Conservation (phyloP, 176 grass and related monocot genomes). For the Echinochloa phyllopogon region DNA sequence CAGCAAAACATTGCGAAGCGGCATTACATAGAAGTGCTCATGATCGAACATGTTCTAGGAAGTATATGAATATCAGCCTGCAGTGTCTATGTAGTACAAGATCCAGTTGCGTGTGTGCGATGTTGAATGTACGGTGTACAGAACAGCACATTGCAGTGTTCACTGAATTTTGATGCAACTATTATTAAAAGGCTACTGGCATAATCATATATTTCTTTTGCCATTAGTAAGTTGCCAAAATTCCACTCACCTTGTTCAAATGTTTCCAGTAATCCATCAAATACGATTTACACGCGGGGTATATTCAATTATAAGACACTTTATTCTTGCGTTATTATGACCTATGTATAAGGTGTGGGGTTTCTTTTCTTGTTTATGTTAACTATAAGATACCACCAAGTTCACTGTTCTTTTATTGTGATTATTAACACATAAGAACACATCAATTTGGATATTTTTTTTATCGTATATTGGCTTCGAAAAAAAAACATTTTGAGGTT, state of each 20-base stretch:
- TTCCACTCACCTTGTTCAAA: not conserved
- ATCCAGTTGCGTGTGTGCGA: not conserved
- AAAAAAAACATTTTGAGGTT: not conserved
- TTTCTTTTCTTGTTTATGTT: not conserved
- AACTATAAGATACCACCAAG: not conserved
- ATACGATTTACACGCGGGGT: not conserved
- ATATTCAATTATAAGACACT: not conserved
- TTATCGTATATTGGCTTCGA: not conserved
- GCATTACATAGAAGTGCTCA: slow-evolving; percentile 13
- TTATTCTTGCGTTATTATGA: not conserved
- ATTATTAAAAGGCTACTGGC: not conserved
- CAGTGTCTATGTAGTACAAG: not conserved
- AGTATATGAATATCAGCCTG: not conserved
- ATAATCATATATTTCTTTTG: not conserved
- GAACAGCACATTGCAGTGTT: slow-evolving; percentile 9
- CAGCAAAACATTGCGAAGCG: not conserved
- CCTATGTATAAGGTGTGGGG: not conserved
- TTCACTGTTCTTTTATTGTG: not conserved
- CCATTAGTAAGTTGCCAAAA: not conserved
- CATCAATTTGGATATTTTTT: not conserved
- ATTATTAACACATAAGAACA: not conserved
- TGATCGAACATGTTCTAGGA: not conserved
- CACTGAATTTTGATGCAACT: not conserved
- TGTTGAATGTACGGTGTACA: not conserved
- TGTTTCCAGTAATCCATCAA: not conserved